A percentile compares a stretch with the other conserved stretches of the same genome.
phyloP scores from a whole-genome alignment of 495 filamentous ascomycete genomes.

The Trichoderma erinaceum region DNA sequence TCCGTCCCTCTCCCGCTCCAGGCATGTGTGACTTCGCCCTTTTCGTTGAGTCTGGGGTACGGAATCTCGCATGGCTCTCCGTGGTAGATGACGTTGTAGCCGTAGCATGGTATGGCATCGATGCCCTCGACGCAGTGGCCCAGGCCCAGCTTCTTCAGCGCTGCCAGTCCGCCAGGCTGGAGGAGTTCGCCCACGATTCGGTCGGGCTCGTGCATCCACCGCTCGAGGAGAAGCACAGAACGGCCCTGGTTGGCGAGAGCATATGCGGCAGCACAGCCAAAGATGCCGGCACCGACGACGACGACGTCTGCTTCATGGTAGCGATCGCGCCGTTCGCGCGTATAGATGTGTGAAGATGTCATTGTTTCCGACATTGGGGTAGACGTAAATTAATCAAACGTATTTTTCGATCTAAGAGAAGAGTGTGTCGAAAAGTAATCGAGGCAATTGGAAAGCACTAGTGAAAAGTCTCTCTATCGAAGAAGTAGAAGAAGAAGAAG shows the following conservation, averaged over 20 bases:
- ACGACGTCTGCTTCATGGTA: slow-evolving; percentile 65
- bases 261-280: slow-evolving; percentile 82
- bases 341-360: slow-evolving; percentile 14
- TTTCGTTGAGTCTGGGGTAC: slow-evolving; percentile 49
- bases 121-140: slow-evolving; percentile 80
- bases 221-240: slow-evolving; percentile 85
- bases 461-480: not conserved
- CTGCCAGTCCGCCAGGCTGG: slow-evolving; percentile 83
- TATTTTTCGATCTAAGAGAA: not conserved
- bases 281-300: slow-evolving; percentile 82
- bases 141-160: slow-evolving; percentile 75
- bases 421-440: not conserved
- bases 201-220: slow-evolving; percentile 86
- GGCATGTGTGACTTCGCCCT: slow-evolving; percentile 22
- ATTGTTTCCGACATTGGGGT: slow-evolving; percentile 3
- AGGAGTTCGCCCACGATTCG: slow-evolving; percentile 93
- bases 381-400: not conserved
- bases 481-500: not conserved
- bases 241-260: slow-evolving; percentile 79
- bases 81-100: slow-evolving; percentile 84
- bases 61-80: slow-evolving; percentile 71
- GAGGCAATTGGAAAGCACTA: not conserved
- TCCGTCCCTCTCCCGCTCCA: slow-evolving; percentile 19
- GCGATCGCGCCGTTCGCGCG: slow-evolving; percentile 35
- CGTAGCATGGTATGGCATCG: slow-evolving; percentile 72